phyloP scores from a whole-genome alignment of 1,284 basidiomycete genomes.

The Leccinum pachyderme region DNA sequence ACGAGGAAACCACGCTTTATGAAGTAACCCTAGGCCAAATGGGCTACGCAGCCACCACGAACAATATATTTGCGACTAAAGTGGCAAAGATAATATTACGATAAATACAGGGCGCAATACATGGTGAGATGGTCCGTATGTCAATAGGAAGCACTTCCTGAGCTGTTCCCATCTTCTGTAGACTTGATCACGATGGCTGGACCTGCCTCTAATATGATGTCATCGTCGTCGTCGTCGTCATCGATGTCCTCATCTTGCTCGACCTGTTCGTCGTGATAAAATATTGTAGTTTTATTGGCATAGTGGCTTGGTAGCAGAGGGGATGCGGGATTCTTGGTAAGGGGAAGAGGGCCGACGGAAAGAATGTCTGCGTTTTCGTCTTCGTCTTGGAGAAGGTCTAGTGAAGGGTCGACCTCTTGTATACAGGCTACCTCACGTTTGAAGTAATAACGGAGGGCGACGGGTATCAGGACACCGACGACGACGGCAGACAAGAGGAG shows the following conservation, averaged over 20 bases:
- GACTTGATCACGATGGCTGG: slow-evolving; percentile 49
- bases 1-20: not conserved
- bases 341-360: slow-evolving; percentile 46
- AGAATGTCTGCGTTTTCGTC: slow-evolving; percentile 47
- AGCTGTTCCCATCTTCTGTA: slow-evolving; percentile 28
- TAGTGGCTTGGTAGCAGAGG: slow-evolving; percentile 28
- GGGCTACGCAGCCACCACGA: slow-evolving; percentile 9
- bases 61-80: not conserved
- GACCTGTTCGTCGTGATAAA: slow-evolving; percentile 40
- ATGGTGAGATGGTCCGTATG: slow-evolving; percentile 11
- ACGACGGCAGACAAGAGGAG: slow-evolving; percentile 80
- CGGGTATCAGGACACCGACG: slow-evolving; percentile 89
- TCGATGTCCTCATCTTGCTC: slow-evolving; percentile 35
- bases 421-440: slow-evolving; percentile 50
- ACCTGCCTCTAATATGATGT: slow-evolving; percentile 68
- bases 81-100: slow-evolving; percentile 9
- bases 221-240: slow-evolving; percentile 44
- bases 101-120: slow-evolving; percentile 15
- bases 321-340: slow-evolving; percentile 39
- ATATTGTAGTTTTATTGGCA: slow-evolving; percentile 34
- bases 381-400: slow-evolving; percentile 33
- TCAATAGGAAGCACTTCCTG: slow-evolving; percentile 25
- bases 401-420: slow-evolving; percentile 34
- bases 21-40: not conserved
- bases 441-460: slow-evolving; percentile 80